Base-by-base conservation (phyloP, 129 eudicot species). In the Glebionis coronaria region DNA sequence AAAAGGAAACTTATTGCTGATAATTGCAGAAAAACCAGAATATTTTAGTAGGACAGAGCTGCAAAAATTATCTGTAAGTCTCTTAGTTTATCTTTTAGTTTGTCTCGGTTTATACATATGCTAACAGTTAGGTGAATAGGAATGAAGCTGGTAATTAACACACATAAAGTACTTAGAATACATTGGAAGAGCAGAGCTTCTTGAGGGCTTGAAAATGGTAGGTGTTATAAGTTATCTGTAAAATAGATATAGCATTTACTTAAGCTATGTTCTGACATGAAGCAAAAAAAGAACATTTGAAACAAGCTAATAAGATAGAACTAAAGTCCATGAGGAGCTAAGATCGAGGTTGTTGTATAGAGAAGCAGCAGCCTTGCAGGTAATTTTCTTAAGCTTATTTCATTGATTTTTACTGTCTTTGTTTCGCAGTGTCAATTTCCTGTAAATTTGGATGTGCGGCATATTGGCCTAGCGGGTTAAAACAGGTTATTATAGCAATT, bases 291-390 rank as follows among this genome's bases (percentile, higher is more conserved):
- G 98, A 58, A 88, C 96, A 27, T 92, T 88, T 76, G 98, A 92
- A 84, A 92, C 98, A 11, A 96, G 98, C 54, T 88, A 88, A 82
- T 96, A 92, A 80, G 98, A 88, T 82, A 73, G 54, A 56, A 78
- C 71, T 28, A 95, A 82, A 68, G 84, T 88, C 67, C 96, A 96
- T 12, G 98, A 88, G 68, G 98, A 92, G 70, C 75, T 92, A 60
- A 88, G 80, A 80, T 67, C 88, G 50, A 92, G 98, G 77, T 52
- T 88, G 78, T 96, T 96, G 40, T 92, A 92, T 71, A 73, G 98
- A 69, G 98, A 92, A 85, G 98, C 98, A 58, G 95, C 98, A 3
- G 87, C 88, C 64, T 91, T n/a, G n/a, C n/a, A n/a, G n/a, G n/a
- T n/a, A n/a, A n/a, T n/a, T n/a, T n/a, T n/a, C n/a, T n/a, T n/a